phyloP scores from a whole-genome alignment of 208 protist genomes.

The Sergeia podlipaevii region DNA sequence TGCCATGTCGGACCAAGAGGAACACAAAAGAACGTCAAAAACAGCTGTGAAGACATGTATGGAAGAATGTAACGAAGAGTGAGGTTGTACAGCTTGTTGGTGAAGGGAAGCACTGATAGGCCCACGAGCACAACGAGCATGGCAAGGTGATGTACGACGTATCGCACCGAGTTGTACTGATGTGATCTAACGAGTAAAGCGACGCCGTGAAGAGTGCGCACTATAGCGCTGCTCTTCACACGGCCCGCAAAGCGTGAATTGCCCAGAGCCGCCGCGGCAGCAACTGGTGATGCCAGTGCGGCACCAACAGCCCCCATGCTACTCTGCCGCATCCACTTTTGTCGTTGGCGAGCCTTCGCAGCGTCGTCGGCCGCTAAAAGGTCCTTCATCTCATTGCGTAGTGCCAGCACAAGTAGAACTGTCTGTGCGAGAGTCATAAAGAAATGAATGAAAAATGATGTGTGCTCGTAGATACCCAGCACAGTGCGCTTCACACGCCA shows the following conservation, averaged over 20 bases:
- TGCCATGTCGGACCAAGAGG: constrained; percentile 9
- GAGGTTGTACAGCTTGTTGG: constrained; percentile 55
- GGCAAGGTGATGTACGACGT: constrained; percentile 49
- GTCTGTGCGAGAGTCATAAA: constrained; percentile 60
- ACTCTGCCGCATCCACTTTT: background rate
- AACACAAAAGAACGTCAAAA: constrained; percentile 53
- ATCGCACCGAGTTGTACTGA: constrained; percentile 30
- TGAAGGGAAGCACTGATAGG: constrained; percentile 63
- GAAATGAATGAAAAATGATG: constrained; percentile 63
- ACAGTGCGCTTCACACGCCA: background rate
- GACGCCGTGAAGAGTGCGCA: constrained; percentile 23
- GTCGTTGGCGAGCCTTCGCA: background rate
- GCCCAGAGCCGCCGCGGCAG: background rate
- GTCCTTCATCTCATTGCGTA: constrained; percentile 65
- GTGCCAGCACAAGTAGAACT: constrained; percentile 42
- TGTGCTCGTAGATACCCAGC: constrained; percentile 36
- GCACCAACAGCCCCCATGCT: too few relatives aligned
- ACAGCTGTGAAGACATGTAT: constrained; percentile 57
- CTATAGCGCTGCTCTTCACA: constrained; percentile 21
- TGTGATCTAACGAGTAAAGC: constrained; percentile 45
- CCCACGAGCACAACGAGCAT: constrained; percentile 48
- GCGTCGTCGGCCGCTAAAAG: constrained; percentile 19
- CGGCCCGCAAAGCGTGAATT: constrained; percentile 2
- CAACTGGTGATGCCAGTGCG: background rate
- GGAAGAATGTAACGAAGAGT: constrained; percentile 59